Base-by-base conservation (phyloP, 352 stramenopile genomes). In the Phytopythium aichiense region DNA sequence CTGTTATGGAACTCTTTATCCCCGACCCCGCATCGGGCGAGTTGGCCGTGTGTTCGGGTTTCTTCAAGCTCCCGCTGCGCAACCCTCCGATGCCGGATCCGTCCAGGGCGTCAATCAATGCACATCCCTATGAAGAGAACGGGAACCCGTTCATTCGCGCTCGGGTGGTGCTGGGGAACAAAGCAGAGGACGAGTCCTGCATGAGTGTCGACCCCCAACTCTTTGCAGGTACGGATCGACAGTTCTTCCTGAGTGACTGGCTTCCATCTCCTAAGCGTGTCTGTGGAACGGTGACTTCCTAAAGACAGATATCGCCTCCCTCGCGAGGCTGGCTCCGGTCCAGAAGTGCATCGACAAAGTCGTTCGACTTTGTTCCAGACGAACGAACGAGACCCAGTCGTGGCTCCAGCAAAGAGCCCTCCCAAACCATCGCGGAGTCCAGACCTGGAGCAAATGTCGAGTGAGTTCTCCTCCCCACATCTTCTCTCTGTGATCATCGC, bases 41-140 rank as follows among this genome's bases (percentile, higher is more conserved):
- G 4, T 20, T 71, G 37, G 37, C 23, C 48, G 49, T 82, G 43
- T 30, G 23, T 25, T 53, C 54, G 23, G 76, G 78, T 1, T 68
- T 52, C 37, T 74, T 81, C 40, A 81, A 80, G 35, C 60, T 84
- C 40, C 67, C 67, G 13, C 58, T 88, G 40, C 79, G 63, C 28
- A 58, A 64, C n/a, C 69, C 76, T 35, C 68, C 71, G 13, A 68
- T 78, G 54, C 74, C 74, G 11, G 74, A 84, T 51, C 73, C 75
- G 11, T 72, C 65, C 4, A 81, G 80, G 42, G 63, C 48, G 7
- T 12, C 49, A 30, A n/a, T 49, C 40, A 43, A 13, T 2, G 50
- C 69, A 9, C 67, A 49, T 43, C 35, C 53, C 11, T 16, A 43
- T 6, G 33, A 37, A n/a, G 53, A 58, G 7, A 46, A 52, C 22